phyloP scores from a whole-genome alignment of 169 alveolate genomes.

The Eimeria zaria region DNA sequence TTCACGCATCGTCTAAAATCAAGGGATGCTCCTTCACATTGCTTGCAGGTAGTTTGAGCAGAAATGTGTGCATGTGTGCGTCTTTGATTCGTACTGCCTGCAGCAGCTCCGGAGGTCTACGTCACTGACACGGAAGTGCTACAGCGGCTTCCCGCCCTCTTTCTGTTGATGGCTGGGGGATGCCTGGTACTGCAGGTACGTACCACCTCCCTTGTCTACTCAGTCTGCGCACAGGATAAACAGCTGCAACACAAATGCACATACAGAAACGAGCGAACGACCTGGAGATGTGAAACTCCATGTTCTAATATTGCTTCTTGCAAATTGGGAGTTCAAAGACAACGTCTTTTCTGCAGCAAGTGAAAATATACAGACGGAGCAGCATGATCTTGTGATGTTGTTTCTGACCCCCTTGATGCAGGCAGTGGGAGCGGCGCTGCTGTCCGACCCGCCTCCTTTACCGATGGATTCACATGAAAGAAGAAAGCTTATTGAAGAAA shows the following conservation, averaged over 20 bases:
- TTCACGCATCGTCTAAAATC: too few relatives aligned
- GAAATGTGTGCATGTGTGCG: neutral
- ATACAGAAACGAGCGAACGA: neutral
- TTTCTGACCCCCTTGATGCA: neutral
- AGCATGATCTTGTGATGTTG: neutral
- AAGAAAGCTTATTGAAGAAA: conserved; percentile 61
- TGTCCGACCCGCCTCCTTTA: conserved; percentile 72
- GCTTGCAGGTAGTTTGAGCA: neutral
- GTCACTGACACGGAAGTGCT: conserved; percentile 78
- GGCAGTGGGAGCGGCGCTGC: conserved; percentile 73
- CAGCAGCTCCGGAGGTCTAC: conserved; percentile 70
- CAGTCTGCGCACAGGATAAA: neutral
- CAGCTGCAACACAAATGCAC: neutral
- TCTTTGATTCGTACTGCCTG: neutral
- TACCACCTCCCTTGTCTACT: neutral
- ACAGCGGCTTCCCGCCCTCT: conserved; percentile 78
- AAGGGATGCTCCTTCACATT: neutral
- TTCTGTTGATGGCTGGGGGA: conserved; percentile 66
- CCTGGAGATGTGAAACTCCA: neutral
- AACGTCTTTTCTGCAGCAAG: neutral
- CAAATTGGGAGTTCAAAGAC: too few relatives aligned
- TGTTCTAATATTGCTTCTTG: neutral
- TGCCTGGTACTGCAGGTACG: conserved; percentile 82
- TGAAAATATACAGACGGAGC: neutral
- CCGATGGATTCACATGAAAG: conserved; percentile 65